These are phyloP conservation scores for Agaricales sp. DNA, from an alignment of 1,284 basidiomycete genomes.

Conservation along the genomic window DNA sequence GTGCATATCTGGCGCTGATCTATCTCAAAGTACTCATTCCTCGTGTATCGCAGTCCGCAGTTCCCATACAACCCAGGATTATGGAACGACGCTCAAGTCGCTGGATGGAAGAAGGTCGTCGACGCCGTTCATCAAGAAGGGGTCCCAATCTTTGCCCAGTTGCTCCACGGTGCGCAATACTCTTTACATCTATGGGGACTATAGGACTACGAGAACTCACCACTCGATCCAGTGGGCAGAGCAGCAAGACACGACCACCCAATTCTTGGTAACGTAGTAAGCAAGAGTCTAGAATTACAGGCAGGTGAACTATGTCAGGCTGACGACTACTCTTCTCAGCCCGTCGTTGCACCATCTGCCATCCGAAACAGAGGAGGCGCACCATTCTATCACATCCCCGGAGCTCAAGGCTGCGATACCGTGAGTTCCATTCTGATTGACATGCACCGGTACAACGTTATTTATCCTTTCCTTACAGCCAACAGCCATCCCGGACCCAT, in stretches of 20 bases:
- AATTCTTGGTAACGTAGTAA: not conserved
- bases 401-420: not conserved
- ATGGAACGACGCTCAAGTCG: slow-evolving; percentile 26
- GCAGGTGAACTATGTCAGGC: no score
- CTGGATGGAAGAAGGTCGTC: slow-evolving; percentile 27
- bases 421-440: not conserved
- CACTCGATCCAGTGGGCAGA: slow-evolving; percentile 9
- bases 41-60: slow-evolving; percentile 11
- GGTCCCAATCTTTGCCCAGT: slow-evolving; percentile 25
- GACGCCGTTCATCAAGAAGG: slow-evolving; percentile 26
- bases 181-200: not conserved
- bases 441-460: not conserved
- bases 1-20: no score
- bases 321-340: no score
- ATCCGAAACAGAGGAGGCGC: not conserved
- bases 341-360: not conserved
- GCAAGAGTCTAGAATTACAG: not conserved
- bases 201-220: no score
- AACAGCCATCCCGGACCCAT: slow-evolving; percentile 12
- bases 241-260: slow-evolving; percentile 9
- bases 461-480: slow-evolving; percentile 4
- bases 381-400: not conserved
- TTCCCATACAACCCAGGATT: slow-evolving; percentile 31
- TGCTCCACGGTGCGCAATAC: slow-evolving; percentile 10
- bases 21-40: no score